Evolutionary conservation across 352 stramenopile species (phyloP).

Genomic region (Phytophthora fragariaefolia): DNA sequence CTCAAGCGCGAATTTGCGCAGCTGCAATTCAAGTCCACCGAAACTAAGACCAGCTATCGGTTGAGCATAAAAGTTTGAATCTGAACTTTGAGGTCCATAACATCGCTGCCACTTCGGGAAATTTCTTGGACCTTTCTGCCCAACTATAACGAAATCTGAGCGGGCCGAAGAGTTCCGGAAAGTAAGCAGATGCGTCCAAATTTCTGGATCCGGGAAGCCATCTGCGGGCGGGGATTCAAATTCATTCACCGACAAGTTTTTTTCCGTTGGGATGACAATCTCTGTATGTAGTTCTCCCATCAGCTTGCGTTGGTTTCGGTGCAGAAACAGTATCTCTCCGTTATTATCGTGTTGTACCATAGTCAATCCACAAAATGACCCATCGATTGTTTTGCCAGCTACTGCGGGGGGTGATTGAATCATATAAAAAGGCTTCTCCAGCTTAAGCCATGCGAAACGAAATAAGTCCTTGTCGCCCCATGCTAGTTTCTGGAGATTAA

Average conservation of each 20-base stretch:
- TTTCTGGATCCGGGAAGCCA: conserved; percentile 12
- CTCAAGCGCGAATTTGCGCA: conserved; percentile 34
- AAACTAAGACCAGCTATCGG: conserved; percentile 28
- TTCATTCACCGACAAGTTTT: not conserved
- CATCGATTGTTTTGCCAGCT: not conserved
- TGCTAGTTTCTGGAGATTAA: not conserved
- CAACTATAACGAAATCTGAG: conserved; percentile 5
- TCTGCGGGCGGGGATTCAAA: not conserved
- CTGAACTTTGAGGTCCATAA: conserved; percentile 41
- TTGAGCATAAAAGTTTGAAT: conserved; percentile 32
- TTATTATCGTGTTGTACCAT: not conserved
- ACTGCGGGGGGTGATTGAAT: not conserved
- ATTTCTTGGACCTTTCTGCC: not conserved
- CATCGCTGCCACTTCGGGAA: conserved; percentile 23
- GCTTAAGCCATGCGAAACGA: not conserved
- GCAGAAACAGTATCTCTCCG: not conserved
- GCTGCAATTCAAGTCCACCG: conserved; percentile 26
- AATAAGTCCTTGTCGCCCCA: not conserved
- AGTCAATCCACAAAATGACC: not conserved
- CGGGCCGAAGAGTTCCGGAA: conserved; percentile 22
- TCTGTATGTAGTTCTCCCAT: no score
- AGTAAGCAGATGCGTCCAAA: conserved; percentile 45
- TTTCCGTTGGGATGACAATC: not conserved
- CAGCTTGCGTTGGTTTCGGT: not conserved
- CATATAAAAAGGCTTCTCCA: not conserved